Percentiles rank a stretch among this genome's conserved stretches.
Evolutionary conservation across 345 rosid genomes (phyloP).

Genomic region (Populus simonii): DNA sequence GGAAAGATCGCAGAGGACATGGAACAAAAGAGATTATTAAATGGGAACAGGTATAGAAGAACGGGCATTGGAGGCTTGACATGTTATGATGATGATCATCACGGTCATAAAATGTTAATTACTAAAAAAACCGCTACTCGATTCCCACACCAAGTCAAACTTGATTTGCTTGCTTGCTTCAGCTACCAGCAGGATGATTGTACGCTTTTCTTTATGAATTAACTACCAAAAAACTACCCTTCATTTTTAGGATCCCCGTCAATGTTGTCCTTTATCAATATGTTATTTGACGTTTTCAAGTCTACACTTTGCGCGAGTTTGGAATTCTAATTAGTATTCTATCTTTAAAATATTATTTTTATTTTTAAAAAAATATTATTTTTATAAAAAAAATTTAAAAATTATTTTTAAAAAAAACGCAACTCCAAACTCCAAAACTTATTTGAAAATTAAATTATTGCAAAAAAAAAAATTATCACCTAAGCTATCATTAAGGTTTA

Average conservation of each 20-base stretch:
- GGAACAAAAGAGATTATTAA: slow-evolving; percentile 3
- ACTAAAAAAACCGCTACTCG: neutral
- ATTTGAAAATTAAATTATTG: too few relatives aligned
- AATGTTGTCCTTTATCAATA: neutral
- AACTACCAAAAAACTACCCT: neutral
- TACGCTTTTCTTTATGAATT: neutral
- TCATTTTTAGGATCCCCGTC: neutral
- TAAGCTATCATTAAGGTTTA: too few relatives aligned
- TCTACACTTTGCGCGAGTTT: too few relatives aligned
- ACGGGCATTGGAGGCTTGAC: neutral
- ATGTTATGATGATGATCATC: neutral
- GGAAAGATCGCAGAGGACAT: neutral
- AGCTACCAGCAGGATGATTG: too few relatives aligned
- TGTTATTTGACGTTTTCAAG: too few relatives aligned
- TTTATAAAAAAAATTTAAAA: too few relatives aligned
- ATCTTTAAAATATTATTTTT: too few relatives aligned
- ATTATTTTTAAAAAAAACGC: too few relatives aligned
- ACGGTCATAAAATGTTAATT: neutral
- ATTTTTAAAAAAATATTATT: too few relatives aligned
- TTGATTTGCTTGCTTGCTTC: neutral
- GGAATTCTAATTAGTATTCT: too few relatives aligned
- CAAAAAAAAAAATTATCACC: too few relatives aligned
- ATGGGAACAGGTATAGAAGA: neutral
- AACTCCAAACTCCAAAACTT: too few relatives aligned
- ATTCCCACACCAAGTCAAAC: neutral